A percentile compares a stretch with the other conserved stretches of the same genome.
These are phyloP conservation scores for Teunomyces kruisii DNA, from an alignment of 805 yeast genomes.

Conservation along the genomic window DNA sequence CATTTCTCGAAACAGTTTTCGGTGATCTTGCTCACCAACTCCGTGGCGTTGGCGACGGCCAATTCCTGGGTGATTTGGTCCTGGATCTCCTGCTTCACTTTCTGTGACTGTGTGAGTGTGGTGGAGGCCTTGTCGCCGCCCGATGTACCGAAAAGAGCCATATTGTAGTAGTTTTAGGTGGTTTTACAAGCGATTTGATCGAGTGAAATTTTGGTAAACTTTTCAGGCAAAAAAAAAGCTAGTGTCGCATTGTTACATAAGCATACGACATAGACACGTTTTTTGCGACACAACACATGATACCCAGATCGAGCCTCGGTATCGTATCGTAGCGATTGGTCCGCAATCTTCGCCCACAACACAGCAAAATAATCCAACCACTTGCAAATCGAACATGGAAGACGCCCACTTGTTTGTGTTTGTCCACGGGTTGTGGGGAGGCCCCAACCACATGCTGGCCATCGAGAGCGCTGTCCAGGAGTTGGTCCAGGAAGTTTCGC, in stretches of 20 bases:
- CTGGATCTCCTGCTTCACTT: constrained; percentile 63
- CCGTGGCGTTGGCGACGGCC: constrained; percentile 90
- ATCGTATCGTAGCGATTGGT: no score
- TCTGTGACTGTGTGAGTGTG: constrained; percentile 27
- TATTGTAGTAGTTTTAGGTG: neutral
- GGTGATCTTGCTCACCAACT: constrained; percentile 78
- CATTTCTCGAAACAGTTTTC: constrained; percentile 87
- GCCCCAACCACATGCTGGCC: constrained; percentile 40
- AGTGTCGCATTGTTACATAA: constrained; percentile 1
- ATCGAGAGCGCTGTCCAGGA: constrained; percentile 32
- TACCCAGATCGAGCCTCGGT: no score
- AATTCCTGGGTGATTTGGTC: constrained; percentile 75
- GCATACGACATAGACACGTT: neutral
- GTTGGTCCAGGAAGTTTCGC: constrained; percentile 18
- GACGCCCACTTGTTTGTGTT: constrained; percentile 39
- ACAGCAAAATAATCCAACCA: no score
- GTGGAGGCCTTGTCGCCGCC: constrained; percentile 4
- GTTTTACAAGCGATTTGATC: neutral
- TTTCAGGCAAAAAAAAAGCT: neutral
- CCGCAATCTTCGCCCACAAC: neutral
- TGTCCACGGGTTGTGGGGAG: constrained; percentile 46
- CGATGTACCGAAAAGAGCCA: constrained; percentile 17
- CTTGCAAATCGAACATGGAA: constrained; percentile 3
- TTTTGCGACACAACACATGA: neutral
- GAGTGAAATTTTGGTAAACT: neutral